These are phyloP conservation scores for Priceomyces melissophilus DNA, from an alignment of 805 yeast genomes.

Conservation along the genomic window DNA sequence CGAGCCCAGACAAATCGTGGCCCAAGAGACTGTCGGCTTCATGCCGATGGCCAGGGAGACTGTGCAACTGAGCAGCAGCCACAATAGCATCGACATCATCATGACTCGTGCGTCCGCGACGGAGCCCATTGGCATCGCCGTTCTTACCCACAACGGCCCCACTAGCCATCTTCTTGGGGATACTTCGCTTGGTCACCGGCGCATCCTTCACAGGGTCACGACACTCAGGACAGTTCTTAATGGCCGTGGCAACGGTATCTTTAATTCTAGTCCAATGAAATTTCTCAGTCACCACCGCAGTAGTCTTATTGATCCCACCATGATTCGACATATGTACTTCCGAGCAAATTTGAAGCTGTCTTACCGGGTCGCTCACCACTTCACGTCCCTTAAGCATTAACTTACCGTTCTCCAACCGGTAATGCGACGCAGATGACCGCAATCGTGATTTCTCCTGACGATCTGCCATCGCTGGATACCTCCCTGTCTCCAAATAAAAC, in stretches of 20 bases:
- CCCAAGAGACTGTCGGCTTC: conserved; percentile 29
- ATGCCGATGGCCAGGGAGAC: conserved; percentile 21
- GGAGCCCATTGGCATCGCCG: conserved; percentile 18
- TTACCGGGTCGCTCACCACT: conserved; percentile 73
- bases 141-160: conserved; percentile 10
- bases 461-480: conserved; percentile 79
- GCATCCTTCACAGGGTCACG: conserved; percentile 39
- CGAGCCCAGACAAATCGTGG: conserved; percentile 42
- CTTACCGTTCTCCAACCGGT: conserved; percentile 66
- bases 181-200: conserved; percentile 12
- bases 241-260: conserved; percentile 77
- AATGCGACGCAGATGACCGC: conserved; percentile 76
- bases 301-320: conserved; percentile 86
- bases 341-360: conserved; percentile 71
- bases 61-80: conserved; percentile 24
- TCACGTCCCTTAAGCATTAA: conserved; percentile 74
- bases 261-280: conserved; percentile 93
- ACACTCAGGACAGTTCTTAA: conserved; percentile 74
- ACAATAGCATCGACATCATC: conserved; percentile 36
- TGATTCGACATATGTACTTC: conserved; percentile 69
- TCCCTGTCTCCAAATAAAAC: conserved; percentile 76
- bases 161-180: conserved; percentile 16
- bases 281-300: conserved; percentile 68
- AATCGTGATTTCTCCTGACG: conserved; percentile 86
- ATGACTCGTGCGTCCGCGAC: conserved; percentile 14